Evolutionary conservation across 192 early-diverging fungal species (phyloP).

Genomic region (Backusella macrospora): DNA sequence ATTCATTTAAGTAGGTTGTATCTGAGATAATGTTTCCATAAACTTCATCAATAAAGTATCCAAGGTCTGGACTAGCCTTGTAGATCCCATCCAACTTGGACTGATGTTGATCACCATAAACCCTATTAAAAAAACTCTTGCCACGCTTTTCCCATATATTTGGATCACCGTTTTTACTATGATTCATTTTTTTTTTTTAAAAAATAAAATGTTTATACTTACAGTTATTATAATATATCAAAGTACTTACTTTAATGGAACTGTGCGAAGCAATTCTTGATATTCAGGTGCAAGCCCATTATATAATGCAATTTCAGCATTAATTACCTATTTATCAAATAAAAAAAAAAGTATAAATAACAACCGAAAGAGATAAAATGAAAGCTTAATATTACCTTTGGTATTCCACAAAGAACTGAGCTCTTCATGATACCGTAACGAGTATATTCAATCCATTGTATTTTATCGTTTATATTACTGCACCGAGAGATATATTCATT

Average conservation of each 20-base stretch:
- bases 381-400: slow-evolving; percentile 18
- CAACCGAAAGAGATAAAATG: neutral
- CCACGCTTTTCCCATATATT: neutral
- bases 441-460: slow-evolving; percentile 16
- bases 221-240: neutral
- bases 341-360: neutral
- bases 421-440: slow-evolving; percentile 23
- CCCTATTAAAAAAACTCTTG: neutral
- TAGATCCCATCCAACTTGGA: neutral
- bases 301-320: slow-evolving; percentile 19
- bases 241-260: neutral
- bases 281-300: slow-evolving; percentile 1
- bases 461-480: neutral
- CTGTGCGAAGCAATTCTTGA: slow-evolving; percentile 8
- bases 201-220: neutral
- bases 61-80: neutral
- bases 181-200: neutral
- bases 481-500: neutral
- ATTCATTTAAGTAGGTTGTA: slow-evolving; percentile 4
- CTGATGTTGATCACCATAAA: neutral
- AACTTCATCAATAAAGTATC: slow-evolving; percentile 14
- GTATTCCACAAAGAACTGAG: slow-evolving; percentile 16
- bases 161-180: neutral
- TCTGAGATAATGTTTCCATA: slow-evolving; percentile 29
- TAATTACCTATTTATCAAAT: slow-evolving; percentile 13